Percentiles rank a stretch among this genome's conserved stretches.
Conservation (phyloP, 2,329 filamentous ascomycete species). For the Aphanocladium album region DNA sequence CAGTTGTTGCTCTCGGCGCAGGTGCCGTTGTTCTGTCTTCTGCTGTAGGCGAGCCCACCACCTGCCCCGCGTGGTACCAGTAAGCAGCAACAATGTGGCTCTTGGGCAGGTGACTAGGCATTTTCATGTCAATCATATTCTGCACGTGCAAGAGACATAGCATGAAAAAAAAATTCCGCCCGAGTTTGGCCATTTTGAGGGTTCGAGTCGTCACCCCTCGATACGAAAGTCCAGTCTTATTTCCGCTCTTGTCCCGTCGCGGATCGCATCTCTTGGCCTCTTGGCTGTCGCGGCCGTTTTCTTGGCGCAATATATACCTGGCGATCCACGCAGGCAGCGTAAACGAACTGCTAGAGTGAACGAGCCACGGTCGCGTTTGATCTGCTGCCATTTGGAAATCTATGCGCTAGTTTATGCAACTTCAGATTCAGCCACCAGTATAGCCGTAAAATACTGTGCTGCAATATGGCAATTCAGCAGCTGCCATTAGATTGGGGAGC, state of each 20-base stretch:
- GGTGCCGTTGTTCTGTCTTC: background rate
- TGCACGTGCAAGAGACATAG: background rate
- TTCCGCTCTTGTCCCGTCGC: background rate
- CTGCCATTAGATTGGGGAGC: too few species aligned
- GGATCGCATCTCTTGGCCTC: background rate
- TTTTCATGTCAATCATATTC: background rate
- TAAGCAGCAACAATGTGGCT: background rate
- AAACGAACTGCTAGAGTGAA: too few species aligned
- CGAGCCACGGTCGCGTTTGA: too few species aligned
- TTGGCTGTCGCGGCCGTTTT: background rate
- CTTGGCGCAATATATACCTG: background rate
- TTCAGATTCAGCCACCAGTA: too few species aligned
- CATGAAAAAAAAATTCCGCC: too few species aligned
- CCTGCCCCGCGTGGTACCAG: background rate
- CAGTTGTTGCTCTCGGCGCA: too few species aligned
- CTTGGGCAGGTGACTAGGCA: background rate
- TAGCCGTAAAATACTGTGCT: too few species aligned
- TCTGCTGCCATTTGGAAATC: too few species aligned
- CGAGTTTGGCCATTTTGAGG: background rate
- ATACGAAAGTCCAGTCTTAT: background rate
- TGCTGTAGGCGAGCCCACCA: background rate
- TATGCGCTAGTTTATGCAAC: too few species aligned
- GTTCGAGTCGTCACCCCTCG: background rate
- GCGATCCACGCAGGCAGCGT: too few species aligned
- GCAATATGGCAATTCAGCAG: too few species aligned